Base-by-base conservation (phyloP, 768 basidiomycete genomes). In the Kwoniella sp. region DNA sequence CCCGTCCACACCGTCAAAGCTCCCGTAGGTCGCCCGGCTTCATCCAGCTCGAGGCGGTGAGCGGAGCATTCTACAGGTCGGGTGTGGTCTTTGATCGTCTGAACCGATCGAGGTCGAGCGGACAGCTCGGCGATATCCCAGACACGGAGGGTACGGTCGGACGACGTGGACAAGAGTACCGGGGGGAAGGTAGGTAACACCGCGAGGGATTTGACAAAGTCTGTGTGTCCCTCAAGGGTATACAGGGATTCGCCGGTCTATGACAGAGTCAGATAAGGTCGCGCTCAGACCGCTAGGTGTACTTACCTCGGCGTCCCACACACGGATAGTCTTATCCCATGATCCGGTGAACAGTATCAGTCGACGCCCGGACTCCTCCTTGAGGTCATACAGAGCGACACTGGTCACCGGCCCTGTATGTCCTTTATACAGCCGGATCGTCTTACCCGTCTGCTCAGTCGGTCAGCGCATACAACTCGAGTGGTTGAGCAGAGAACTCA, bases 271-370 rank as follows among this genome's bases (percentile, higher is more conserved):
- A 45, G 32, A 50, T 17, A 32, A 8, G 8, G n/a, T 12, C 28
- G 32, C 1, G 19, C 38, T 7, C 19, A 22, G 19, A 20, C 28
- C 25, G 17, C 28, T 27, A 46, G 8, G 14, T 14, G 10, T 15
- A 52, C 80, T 43, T 61, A 92, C 93, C 59, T 81, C 71, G 9
- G 80, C 82, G 67, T 92, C 79, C 92, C 92, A 98, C 5, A 92
- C 50, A 70, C 83, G 86, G 73, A 99, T 88, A 0, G 84, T 84
- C 89, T 96, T 84, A 71, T 99, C 95, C 95, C 95, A 99, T 39
- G 91, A 91, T 19, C 88, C 91, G 37, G 88, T 89, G 57, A 98
- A 80, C 31, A 99, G 75, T 7, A 86, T 70, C n/a, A 53, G 19
- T 25, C 58, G 42, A 33, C 34, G 32, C 14, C 57, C 60, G 15